Percentiles rank a stretch among this genome's conserved stretches.
Evolutionary conservation across 2,329 filamentous ascomycete species (phyloP).

Genomic region (Sclerotinia glacialis): DNA sequence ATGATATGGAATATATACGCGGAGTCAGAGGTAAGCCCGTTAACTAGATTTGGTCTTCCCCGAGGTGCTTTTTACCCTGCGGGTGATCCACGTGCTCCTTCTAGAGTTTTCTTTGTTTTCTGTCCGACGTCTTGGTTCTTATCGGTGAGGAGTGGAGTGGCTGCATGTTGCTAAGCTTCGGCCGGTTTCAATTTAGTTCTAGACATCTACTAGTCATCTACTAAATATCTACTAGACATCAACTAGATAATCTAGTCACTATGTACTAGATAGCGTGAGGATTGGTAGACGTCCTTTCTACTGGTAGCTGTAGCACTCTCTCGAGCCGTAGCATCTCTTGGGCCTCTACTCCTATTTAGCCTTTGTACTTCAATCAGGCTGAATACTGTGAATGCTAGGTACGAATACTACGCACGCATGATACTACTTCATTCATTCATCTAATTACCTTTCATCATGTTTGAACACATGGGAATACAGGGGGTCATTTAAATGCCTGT

Average conservation of each 20-base stretch:
- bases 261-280: not conserved
- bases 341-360: not conserved
- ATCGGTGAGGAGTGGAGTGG: slow-evolving; percentile 6
- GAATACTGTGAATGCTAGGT: not conserved
- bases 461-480: not conserved
- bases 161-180: not conserved
- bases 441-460: not conserved
- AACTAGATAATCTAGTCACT: too few relatives aligned
- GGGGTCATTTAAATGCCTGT: not conserved
- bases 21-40: not conserved
- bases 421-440: not conserved
- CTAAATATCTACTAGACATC: too few relatives aligned
- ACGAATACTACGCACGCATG: not conserved
- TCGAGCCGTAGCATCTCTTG: too few relatives aligned
- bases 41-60: slow-evolving; percentile 6
- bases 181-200: slow-evolving; percentile 1
- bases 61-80: not conserved
- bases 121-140: not conserved
- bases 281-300: not conserved
- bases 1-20: not conserved
- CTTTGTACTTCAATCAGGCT: slow-evolving; percentile 2
- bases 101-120: not conserved
- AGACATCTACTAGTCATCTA: too few relatives aligned
- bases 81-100: slow-evolving; percentile 13
- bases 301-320: too few relatives aligned